A percentile compares a stretch with the other conserved stretches of the same genome.
phyloP scores from a whole-genome alignment of 331 rosid species.

The Erythrophleum ivorense region DNA sequence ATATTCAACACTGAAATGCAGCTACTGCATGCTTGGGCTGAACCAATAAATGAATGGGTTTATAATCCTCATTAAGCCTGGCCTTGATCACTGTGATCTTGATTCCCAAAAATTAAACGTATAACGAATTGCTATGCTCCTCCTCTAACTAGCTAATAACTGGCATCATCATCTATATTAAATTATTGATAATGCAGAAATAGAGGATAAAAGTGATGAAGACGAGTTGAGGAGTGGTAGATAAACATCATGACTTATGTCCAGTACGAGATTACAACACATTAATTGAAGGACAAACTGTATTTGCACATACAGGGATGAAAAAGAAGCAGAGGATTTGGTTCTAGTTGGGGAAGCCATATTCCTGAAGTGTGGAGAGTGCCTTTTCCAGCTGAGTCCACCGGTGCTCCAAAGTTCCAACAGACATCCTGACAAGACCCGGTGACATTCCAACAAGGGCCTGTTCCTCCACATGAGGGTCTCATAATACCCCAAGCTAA shows the following conservation, averaged over 20 bases:
- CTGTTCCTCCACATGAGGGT: conserved; percentile 88
- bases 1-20: neutral
- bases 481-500: conserved; percentile 91
- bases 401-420: conserved; percentile 86
- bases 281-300: neutral
- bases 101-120: no score
- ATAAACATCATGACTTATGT: neutral
- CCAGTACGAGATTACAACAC: neutral
- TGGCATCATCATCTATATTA: no score
- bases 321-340: neutral
- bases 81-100: no score
- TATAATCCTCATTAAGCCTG: no score
- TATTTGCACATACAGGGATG: neutral
- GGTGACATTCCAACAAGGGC: conserved; percentile 84
- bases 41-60: neutral
- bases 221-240: no score
- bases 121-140: no score
- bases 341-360: neutral
- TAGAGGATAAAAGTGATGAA: neutral
- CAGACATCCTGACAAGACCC: conserved; percentile 74
- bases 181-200: no score
- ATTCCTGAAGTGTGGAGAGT: conserved; percentile 48
- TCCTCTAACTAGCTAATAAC: no score
- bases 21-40: neutral
- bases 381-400: conserved; percentile 86